Percentiles rank a stretch among this genome's conserved stretches.
phyloP scores from a whole-genome alignment of 345 rosid species.

The Eucalyptus marginata region DNA sequence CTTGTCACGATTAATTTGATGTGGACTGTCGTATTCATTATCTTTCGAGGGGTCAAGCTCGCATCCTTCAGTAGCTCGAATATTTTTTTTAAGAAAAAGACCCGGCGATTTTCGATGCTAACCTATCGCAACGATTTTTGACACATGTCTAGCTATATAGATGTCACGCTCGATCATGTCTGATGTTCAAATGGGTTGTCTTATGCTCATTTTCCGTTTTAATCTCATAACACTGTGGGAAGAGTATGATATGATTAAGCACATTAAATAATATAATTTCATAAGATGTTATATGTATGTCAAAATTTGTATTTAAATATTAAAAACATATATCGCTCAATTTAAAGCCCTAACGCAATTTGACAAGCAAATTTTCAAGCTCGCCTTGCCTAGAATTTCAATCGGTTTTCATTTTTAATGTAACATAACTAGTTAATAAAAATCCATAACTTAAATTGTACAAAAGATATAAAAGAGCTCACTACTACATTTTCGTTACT shows the following conservation, averaged over 20 bases:
- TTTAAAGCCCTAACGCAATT: not conserved
- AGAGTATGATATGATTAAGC: not conserved
- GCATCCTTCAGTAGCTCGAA: not conserved
- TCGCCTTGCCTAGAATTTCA: fast-evolving
- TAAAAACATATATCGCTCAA: fast-evolving
- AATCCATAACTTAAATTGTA: not conserved
- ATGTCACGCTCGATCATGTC: not conserved
- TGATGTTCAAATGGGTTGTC: not conserved
- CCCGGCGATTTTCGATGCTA: not conserved
- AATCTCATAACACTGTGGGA: fast-evolving
- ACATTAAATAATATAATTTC: not conserved
- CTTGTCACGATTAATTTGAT: not conserved
- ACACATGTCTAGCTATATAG: not conserved
- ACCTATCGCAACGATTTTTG: not conserved
- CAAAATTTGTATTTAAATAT: not conserved
- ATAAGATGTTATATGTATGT: not conserved
- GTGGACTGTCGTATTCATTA: not conserved
- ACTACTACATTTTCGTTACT: not conserved
- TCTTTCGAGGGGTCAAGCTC: not conserved
- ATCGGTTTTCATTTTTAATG: fast-evolving
- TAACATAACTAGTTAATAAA: not conserved
- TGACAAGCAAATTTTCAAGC: not conserved
- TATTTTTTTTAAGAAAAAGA: not conserved
- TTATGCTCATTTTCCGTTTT: not conserved
- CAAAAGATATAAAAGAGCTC: not conserved